phyloP scores from a whole-genome alignment of 2,329 filamentous ascomycete species.

The Pezicula radicicola region DNA sequence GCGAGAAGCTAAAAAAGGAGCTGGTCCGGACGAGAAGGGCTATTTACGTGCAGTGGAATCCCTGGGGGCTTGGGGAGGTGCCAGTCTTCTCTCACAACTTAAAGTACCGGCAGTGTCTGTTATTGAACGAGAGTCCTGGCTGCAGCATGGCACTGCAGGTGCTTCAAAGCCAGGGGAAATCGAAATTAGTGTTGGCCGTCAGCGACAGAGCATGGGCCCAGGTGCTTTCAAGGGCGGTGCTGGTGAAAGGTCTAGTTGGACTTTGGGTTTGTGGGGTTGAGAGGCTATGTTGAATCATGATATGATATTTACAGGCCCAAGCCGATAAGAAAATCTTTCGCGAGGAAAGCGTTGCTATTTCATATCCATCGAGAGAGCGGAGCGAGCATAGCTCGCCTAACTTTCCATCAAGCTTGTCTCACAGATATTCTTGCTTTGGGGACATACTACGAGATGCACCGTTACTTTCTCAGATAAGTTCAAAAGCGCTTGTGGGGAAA shows the following conservation, averaged over 20 bases:
- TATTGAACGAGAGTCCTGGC: conserved; percentile 69
- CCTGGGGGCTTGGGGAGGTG: conserved; percentile 72
- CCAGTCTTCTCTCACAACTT: conserved; percentile 65
- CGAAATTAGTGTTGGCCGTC: conserved; percentile 50
- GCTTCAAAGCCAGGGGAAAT: conserved; percentile 55
- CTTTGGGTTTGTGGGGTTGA: conserved; percentile 56
- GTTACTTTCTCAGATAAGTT: no score
- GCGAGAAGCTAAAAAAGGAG: conserved; percentile 37
- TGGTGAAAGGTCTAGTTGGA: conserved; percentile 49
- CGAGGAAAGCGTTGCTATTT: no score
- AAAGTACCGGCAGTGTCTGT: conserved; percentile 67
- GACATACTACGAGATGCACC: no score
- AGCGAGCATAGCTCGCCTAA: no score
- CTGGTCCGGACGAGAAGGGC: conserved; percentile 47
- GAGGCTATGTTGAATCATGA: neutral
- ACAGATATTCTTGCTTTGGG: no score
- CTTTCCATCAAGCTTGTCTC: no score
- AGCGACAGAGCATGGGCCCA: conserved; percentile 63
- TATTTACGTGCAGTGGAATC: conserved; percentile 64
- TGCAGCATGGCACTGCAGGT: conserved; percentile 62
- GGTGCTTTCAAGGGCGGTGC: conserved; percentile 44
- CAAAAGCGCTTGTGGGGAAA: no score
- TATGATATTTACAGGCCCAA: no score
- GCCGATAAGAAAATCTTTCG: no score
- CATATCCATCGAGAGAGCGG: no score